A percentile compares a stretch with the other conserved stretches of the same genome.
phyloP scores from a whole-genome alignment of 768 basidiomycete genomes.

The Boletus fagicola region DNA sequence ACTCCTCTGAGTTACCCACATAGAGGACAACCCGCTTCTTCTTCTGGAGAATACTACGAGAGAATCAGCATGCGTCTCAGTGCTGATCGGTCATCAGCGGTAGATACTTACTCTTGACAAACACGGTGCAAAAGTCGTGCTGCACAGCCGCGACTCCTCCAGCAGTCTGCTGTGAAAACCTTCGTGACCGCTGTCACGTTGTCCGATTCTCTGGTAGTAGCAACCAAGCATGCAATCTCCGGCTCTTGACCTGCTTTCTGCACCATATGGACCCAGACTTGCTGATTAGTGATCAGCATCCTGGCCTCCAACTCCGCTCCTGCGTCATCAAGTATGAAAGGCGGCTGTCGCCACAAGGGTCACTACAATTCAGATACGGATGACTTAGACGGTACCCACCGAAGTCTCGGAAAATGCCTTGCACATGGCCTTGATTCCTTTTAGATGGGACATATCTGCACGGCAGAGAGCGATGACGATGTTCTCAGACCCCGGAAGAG shows the following conservation, averaged over 20 bases:
- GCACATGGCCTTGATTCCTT: neutral
- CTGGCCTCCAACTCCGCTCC: neutral
- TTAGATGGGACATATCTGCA: neutral
- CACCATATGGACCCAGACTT: neutral
- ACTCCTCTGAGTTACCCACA: conserved; percentile 43
- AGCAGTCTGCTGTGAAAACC: neutral
- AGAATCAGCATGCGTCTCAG: conserved; percentile 2
- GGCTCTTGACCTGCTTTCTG: neutral
- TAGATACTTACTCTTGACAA: neutral
- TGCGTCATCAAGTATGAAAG: neutral
- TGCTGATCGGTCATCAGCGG: neutral
- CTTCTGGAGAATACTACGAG: conserved; percentile 31
- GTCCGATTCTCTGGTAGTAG: neutral
- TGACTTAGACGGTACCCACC: neutral
- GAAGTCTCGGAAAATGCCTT: neutral
- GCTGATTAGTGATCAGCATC: neutral
- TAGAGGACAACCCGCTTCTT: conserved; percentile 48
- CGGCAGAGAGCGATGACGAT: neutral
- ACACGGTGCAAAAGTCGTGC: neutral
- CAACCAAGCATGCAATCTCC: neutral
- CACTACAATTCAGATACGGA: neutral
- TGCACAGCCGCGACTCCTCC: neutral
- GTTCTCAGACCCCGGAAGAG: neutral
- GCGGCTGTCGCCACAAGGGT: neutral
- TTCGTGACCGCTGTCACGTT: neutral